Percentiles rank a stretch among this genome's conserved stretches.
phyloP scores from a whole-genome alignment of 148 eudicot species.

The Amaranthus cruentus region DNA sequence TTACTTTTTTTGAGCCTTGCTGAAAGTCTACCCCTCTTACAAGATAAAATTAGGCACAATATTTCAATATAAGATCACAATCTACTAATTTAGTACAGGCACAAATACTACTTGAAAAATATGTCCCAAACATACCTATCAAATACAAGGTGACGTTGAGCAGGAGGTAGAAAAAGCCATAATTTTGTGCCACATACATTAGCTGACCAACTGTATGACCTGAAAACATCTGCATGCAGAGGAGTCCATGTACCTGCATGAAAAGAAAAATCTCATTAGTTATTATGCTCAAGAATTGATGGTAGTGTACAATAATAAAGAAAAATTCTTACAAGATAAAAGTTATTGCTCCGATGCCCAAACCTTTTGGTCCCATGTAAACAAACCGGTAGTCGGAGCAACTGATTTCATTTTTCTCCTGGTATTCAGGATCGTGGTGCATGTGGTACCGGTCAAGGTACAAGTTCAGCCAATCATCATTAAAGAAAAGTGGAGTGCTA shows the following conservation, averaged over 20 bases:
- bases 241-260: conserved; percentile 98
- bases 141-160: conserved; percentile 70
- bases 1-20: neutral
- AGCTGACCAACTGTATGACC: conserved; percentile 99
- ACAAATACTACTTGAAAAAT: conserved; percentile 7
- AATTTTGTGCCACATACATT: conserved; percentile 90
- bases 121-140: conserved; percentile 53
- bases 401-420: conserved; percentile 51
- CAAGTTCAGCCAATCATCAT: conserved; percentile 91
- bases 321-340: conserved; percentile 27
- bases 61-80: conserved; percentile 2
- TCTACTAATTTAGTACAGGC: neutral
- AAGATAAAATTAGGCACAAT: neutral
- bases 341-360: conserved; percentile 26
- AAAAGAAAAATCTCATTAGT: conserved; percentile 10
- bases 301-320: conserved; percentile 8
- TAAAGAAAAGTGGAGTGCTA: conserved; percentile 59
- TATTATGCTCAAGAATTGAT: neutral
- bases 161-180: conserved; percentile 87
- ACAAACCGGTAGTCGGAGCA: conserved; percentile 99
- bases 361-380: conserved; percentile 99
- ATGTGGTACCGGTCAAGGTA: conserved; percentile 73
- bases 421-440: conserved; percentile 56
- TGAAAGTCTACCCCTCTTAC: neutral
- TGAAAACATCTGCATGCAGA: conserved; percentile 96